Conservation (phyloP, 2,329 filamentous ascomycete species). For the Dactylellina haptotyla region DNA sequence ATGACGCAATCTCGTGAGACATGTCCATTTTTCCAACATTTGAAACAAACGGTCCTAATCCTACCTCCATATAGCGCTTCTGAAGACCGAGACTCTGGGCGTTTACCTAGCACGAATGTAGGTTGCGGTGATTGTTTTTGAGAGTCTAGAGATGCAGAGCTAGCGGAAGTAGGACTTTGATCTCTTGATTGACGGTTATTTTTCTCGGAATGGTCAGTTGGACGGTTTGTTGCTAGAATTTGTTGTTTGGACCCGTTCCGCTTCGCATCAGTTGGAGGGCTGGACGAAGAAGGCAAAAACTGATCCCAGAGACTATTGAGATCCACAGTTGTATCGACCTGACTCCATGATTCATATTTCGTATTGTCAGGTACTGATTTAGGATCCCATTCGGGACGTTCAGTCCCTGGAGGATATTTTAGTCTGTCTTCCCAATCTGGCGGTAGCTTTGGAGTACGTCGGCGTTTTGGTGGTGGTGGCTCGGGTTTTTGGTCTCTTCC, state of each 20-base stretch:
- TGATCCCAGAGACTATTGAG: slow-evolving; percentile 11
- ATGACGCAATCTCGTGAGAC: neutral
- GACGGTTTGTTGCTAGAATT: neutral
- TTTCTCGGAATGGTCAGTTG: too few species aligned
- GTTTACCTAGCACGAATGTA: slow-evolving; percentile 14
- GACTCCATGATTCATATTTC: slow-evolving; percentile 14
- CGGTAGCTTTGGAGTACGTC: neutral
- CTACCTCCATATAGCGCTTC: neutral
- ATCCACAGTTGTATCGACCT: neutral
- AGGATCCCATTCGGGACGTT: slow-evolving; percentile 31
- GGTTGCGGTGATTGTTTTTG: neutral
- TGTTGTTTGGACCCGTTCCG: too few species aligned
- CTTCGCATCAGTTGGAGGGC: neutral
- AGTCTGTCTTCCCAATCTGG: neutral
- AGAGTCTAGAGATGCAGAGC: neutral
- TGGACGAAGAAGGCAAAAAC: neutral
- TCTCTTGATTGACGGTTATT: too few species aligned
- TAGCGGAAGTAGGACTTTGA: too few species aligned
- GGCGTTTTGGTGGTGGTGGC: neutral
- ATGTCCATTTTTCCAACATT: slow-evolving; percentile 33
- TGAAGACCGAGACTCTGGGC: neutral
- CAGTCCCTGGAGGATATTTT: slow-evolving; percentile 10
- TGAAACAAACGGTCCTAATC: slow-evolving; percentile 8
- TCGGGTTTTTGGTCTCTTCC: neutral
- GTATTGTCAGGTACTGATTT: neutral